phyloP scores from a whole-genome alignment of 2,329 filamentous ascomycete species.

The Nemania sp. region DNA sequence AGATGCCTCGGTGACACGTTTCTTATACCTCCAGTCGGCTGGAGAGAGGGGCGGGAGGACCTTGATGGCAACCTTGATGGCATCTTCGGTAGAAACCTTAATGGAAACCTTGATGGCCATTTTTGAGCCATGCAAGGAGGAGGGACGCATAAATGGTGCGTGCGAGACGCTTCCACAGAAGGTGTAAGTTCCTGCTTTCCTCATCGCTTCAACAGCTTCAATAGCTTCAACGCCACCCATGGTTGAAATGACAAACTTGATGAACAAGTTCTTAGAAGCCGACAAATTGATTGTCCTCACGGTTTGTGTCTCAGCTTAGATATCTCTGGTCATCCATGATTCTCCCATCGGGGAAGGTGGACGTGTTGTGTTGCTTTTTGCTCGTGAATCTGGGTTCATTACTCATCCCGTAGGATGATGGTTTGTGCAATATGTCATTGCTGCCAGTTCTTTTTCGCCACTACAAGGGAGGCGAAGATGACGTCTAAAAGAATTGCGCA shows the following conservation, averaged over 20 bases:
- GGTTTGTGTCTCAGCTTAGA: not conserved
- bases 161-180: not conserved
- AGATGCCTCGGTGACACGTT: not conserved
- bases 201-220: not conserved
- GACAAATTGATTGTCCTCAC: not conserved
- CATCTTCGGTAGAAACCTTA: slow-evolving; percentile 11
- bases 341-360: not conserved
- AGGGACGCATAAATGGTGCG: not conserved
- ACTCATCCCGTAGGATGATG: not conserved
- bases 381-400: not conserved
- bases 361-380: not conserved
- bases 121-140: not conserved
- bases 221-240: not conserved
- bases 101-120: slow-evolving; percentile 17
- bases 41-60: slow-evolving; percentile 1
- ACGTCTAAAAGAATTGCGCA: too few species aligned
- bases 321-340: not conserved
- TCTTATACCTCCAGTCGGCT: slow-evolving; percentile 3
- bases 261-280: not conserved
- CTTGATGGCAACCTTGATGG: slow-evolving; percentile 27
- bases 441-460: not conserved
- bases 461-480: too few species aligned
- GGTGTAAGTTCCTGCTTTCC: not conserved
- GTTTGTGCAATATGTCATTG: not conserved
- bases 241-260: not conserved